Base-by-base conservation (phyloP, 2,329 filamentous ascomycete species). In the Stagonosporopsis cucurbitacearum region DNA sequence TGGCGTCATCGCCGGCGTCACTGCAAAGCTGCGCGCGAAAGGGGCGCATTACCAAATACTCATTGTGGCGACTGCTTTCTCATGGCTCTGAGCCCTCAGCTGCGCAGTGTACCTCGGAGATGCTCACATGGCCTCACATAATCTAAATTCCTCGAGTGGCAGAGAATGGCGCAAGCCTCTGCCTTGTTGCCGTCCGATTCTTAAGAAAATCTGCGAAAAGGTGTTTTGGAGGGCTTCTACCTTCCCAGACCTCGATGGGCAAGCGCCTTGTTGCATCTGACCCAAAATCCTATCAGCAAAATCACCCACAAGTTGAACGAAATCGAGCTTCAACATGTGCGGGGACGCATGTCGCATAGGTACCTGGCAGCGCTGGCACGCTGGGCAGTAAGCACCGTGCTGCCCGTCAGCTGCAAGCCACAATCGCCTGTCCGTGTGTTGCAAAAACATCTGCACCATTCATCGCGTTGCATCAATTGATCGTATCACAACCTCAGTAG, bases 1-100 rank as follows among this genome's bases (percentile, higher is more conserved):
- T 48, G 41, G 30, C 42, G 47, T 56, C 53, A 50, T 46, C n/a
- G 32, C 28, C 15, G 23, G 47, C 33, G 43, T 51, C 37, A 51
- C 37, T 23, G 33, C 20, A 5, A n/a, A 9, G 17, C 8, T 28
- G 19, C 40, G 40, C 20, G 36, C 15, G 23, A 48, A 47, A 51
- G 42, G 47, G 53, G 53, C 30, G 23, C 23, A 13, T 49, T 17
- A 23, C 25, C 4, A 4, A 9, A 26, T 26, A 9, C 25, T 15
- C 23, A 7, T 33, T 13, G 32, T n/a, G n/a, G n/a, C n/a, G n/a
- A 6, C 32, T 13, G n/a, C 32, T n/a, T 13, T 15, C 12, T 6
- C n/a, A 6, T 33, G 19, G n/a, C 8, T 36, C 6, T 8, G 17
- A 11, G n/a, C 11, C 17, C 35, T 20, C 17, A 37, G 8, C 17